Evolutionary conservation across 2,329 filamentous ascomycete genomes (phyloP).

Genomic region (Nemania abortiva): DNA sequence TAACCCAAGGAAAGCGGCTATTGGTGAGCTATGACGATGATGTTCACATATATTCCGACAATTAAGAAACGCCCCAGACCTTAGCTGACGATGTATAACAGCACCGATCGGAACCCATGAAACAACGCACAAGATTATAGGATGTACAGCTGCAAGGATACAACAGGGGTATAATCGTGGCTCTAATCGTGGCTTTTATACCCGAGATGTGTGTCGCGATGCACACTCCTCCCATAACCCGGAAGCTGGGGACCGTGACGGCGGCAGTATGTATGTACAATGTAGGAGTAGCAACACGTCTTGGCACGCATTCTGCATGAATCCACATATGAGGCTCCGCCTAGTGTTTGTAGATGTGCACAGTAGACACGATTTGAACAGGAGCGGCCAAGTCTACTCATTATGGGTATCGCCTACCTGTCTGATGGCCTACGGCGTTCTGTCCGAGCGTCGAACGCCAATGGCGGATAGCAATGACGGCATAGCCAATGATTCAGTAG

Average conservation of each 20-base stretch:
- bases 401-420: no score
- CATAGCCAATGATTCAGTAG: not conserved
- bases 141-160: constrained; percentile 40
- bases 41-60: constrained; percentile 13
- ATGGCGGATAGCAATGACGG: not conserved
- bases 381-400: no score
- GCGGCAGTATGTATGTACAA: not conserved
- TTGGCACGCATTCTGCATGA: constrained; percentile 12
- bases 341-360: not conserved
- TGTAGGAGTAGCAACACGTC: not conserved
- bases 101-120: constrained; percentile 28
- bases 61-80: constrained; percentile 25
- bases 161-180: not conserved
- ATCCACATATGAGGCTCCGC: constrained; percentile 25
- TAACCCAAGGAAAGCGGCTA: constrained; percentile 17
- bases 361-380: not conserved
- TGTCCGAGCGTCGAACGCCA: no score
- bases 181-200: not conserved
- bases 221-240: constrained; percentile 2
- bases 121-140: constrained; percentile 6
- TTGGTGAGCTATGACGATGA: constrained; percentile 29
- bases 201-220: constrained; percentile 13
- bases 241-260: not conserved
- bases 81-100: constrained; percentile 26
- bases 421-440: no score